These are phyloP conservation scores for Fusarium buharicum DNA, from an alignment of 2,329 filamentous ascomycete genomes.

Conservation along the genomic window DNA sequence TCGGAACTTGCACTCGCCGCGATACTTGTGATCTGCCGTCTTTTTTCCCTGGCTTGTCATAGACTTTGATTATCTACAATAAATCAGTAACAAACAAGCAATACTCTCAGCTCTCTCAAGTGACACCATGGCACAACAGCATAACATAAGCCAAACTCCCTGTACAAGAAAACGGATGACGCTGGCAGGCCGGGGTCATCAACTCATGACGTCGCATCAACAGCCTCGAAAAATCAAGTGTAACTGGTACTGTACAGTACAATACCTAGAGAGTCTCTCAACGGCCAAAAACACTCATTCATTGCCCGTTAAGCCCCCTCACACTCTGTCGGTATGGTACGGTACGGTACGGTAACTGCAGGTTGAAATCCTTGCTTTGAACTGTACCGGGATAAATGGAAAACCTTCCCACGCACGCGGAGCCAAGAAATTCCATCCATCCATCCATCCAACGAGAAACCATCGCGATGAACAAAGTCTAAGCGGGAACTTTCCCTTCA, in stretches of 20 bases:
- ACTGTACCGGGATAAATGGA: slow-evolving; percentile 1
- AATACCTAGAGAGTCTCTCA: slow-evolving; percentile 10
- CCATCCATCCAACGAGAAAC: slow-evolving; percentile 3
- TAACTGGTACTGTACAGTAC: background rate
- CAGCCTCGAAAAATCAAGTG: background rate
- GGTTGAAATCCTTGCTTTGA: background rate
- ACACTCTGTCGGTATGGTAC: background rate
- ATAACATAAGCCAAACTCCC: background rate
- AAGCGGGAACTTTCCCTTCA: slow-evolving; percentile 2
- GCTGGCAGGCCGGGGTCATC: slow-evolving; percentile 18
- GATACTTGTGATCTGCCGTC: too few relatives aligned
- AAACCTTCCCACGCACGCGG: slow-evolving; percentile 4
- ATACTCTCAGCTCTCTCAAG: background rate
- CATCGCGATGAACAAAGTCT: background rate
- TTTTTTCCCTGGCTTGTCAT: background rate
- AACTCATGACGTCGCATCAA: slow-evolving; percentile 27
- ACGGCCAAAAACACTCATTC: slow-evolving; percentile 10
- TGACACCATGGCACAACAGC: slow-evolving; percentile 11
- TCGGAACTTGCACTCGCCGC: too few relatives aligned
- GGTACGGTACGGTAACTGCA: too few relatives aligned
- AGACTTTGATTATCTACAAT: background rate
- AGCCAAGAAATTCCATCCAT: slow-evolving; percentile 1
- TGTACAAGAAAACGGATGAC: slow-evolving; percentile 32
- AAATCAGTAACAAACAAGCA: background rate
- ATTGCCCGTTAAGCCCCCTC: slow-evolving; percentile 19